Evolutionary conservation across 306 rosid genomes (phyloP), one percentile per base, ranked within the genome.

Genomic region (Urtica urens): DNA sequence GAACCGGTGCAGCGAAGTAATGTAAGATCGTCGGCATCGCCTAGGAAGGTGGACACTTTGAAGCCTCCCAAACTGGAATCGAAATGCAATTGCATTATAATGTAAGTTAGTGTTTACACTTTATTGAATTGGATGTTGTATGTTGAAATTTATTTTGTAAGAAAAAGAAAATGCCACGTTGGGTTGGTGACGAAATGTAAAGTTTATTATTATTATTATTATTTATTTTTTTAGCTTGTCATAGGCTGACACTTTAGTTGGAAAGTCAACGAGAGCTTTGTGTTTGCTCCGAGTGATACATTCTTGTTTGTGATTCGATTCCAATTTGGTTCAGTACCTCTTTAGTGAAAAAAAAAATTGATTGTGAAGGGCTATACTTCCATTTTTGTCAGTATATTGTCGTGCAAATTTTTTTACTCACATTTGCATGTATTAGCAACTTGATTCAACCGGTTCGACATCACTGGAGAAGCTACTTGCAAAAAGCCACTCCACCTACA

Each of bases 81-180:
- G 12, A 90, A 90, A 72, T 90, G 99, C 73, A 90, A 90, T 57
- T 90, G 99, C 92, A 71, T 75, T 34, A 79, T 90, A 75, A 90
- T 90, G 95, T 90, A 83, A 90, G 64, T 46, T 42, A 54, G 65
- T 56, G 38, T 57, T 40, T 58, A 25, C 49, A 48, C 62, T 60
- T 60, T 62, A 58, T 23, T 75, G 78, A 70, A 65, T 70, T 66
- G 75, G 66, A 48, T 50, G 28, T 60, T 62, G 69, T 68, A 63
- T 62, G 66, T 57, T 64, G 63, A 69, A 57, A 55, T 49, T 69
- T 67, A 66, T 63, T 76, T 65, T 75, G 81, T 75, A 71, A 64
- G 78, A 75, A n/a, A n/a, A n/a, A n/a, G n/a, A n/a, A n/a, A 79
- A 67, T 55, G 69, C 71, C 79, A 65, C 71, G 69, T 46, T 73